These are phyloP conservation scores for Talaromyces nanjingensis DNA, from an alignment of 495 filamentous ascomycete species.

Conservation along the genomic window DNA sequence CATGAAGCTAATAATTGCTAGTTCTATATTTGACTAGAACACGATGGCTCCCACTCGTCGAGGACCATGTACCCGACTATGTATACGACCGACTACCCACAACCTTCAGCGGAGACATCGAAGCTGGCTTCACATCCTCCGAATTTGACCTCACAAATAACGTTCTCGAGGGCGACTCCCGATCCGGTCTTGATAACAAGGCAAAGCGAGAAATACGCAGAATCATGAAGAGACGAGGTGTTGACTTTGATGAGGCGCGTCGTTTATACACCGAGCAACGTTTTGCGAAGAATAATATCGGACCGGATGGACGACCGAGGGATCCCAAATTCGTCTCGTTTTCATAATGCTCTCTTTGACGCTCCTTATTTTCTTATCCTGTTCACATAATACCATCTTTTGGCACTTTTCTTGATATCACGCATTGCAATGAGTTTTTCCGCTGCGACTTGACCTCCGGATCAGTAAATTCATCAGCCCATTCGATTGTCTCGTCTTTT, in stretches of 20 bases:
- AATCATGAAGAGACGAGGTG: slow-evolving; percentile 75
- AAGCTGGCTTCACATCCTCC: slow-evolving; percentile 72
- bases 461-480: background rate
- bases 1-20: slow-evolving; percentile 15
- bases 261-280: slow-evolving; percentile 74
- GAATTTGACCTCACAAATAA: slow-evolving; percentile 79
- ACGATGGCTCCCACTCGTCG: slow-evolving; percentile 60
- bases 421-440: background rate
- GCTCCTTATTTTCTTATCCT: background rate
- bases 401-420: background rate
- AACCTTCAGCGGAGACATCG: slow-evolving; percentile 71
- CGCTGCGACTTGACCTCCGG: background rate
- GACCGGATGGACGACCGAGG: slow-evolving; percentile 74
- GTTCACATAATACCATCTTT: background rate
- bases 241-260: slow-evolving; percentile 88
- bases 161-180: slow-evolving; percentile 64
- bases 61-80: slow-evolving; percentile 47
- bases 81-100: slow-evolving; percentile 68
- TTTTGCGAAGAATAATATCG: slow-evolving; percentile 82
- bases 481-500: background rate
- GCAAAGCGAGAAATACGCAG: slow-evolving; percentile 73
- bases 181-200: slow-evolving; percentile 70
- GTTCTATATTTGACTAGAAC: slow-evolving; percentile 72
- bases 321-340: slow-evolving; percentile 96
- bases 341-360: slow-evolving; percentile 42